Percentiles rank a stretch among this genome's conserved stretches.
These are phyloP conservation scores for Neurospora sp. DNA, from an alignment of 495 filamentous ascomycete species.

Conservation along the genomic window DNA sequence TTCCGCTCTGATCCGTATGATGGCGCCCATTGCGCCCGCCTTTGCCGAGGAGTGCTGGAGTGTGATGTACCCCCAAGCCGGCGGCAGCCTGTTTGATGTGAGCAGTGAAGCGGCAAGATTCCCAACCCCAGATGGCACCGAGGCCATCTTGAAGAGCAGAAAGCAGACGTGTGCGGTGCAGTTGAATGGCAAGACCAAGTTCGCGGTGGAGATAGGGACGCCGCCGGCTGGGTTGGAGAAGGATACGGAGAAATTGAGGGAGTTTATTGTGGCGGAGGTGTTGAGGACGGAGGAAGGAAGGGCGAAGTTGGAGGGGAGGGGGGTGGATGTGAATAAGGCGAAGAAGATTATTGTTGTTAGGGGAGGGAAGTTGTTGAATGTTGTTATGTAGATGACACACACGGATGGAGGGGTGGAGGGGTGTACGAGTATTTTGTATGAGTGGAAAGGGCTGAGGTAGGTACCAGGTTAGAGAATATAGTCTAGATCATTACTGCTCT, in stretches of 20 bases:
- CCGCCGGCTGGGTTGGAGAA: conserved; percentile 21
- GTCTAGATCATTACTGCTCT: too few species aligned
- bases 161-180: conserved; percentile 51
- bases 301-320: conserved; percentile 34
- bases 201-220: conserved; percentile 47
- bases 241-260: conserved; percentile 26
- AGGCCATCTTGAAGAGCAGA: conserved; percentile 26
- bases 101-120: conserved; percentile 25
- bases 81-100: conserved; percentile 31
- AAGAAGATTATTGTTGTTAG: conserved; percentile 42
- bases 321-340: conserved; percentile 28
- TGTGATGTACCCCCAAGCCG: conserved; percentile 10
- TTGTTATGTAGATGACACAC: conserved; percentile 33
- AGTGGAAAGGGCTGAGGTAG: too few species aligned
- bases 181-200: conserved; percentile 64
- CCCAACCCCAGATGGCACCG: conserved; percentile 42
- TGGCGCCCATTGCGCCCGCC: conserved; percentile 68
- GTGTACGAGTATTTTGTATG: too few species aligned
- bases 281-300: conserved; percentile 29
- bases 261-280: conserved; percentile 48
- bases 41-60: conserved; percentile 75
- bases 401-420: too few species aligned
- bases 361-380: conserved; percentile 46
- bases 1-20: conserved; percentile 50
- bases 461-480: too few species aligned